These are phyloP conservation scores for Apiospora rasikravindrae DNA, from an alignment of 2,329 filamentous ascomycete genomes.

Conservation along the genomic window DNA sequence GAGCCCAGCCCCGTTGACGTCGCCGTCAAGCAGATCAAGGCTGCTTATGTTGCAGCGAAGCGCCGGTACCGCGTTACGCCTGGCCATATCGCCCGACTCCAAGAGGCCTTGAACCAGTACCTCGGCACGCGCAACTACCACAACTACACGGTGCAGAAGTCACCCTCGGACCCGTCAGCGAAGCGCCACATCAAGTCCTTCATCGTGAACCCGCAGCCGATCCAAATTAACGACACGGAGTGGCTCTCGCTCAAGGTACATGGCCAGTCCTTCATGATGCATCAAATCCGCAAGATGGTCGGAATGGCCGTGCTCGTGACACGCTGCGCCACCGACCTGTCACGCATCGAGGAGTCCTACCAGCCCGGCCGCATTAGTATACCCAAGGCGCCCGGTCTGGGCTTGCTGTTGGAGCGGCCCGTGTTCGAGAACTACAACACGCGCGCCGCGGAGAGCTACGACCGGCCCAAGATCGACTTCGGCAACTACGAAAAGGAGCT, in stretches of 20 bases:
- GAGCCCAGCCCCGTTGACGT: constrained; percentile 61
- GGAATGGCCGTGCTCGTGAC: constrained; percentile 87
- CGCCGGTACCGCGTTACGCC: constrained; percentile 81
- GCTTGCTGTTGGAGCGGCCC: constrained; percentile 85
- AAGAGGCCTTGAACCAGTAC: constrained; percentile 76
- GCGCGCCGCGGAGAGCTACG: constrained; percentile 67
- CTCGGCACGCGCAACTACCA: constrained; percentile 90
- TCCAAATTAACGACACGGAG: constrained; percentile 89
- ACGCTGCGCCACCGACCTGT: constrained; percentile 77
- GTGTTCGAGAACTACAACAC: constrained; percentile 91
- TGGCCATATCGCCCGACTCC: constrained; percentile 74
- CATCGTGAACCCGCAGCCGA: constrained; percentile 73
- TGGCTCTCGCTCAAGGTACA: constrained; percentile 97
- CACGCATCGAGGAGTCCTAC: constrained; percentile 77
- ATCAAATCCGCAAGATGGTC: constrained; percentile 99
- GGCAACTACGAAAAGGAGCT: constrained; percentile 78
- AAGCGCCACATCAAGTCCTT: constrained; percentile 95
- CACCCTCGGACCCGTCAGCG: constrained; percentile 78
- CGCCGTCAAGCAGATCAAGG: constrained; percentile 76
- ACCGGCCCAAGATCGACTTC: constrained; percentile 77
- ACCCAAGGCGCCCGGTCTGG: constrained; percentile 90
- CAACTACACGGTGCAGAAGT: constrained; percentile 96
- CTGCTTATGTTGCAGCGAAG: constrained; percentile 82
- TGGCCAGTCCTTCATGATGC: constrained; percentile 99
- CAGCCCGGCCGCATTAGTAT: constrained; percentile 77